Evolutionary conservation across 2,329 filamentous ascomycete species (phyloP).

Genomic region (Fusarium continuum): DNA sequence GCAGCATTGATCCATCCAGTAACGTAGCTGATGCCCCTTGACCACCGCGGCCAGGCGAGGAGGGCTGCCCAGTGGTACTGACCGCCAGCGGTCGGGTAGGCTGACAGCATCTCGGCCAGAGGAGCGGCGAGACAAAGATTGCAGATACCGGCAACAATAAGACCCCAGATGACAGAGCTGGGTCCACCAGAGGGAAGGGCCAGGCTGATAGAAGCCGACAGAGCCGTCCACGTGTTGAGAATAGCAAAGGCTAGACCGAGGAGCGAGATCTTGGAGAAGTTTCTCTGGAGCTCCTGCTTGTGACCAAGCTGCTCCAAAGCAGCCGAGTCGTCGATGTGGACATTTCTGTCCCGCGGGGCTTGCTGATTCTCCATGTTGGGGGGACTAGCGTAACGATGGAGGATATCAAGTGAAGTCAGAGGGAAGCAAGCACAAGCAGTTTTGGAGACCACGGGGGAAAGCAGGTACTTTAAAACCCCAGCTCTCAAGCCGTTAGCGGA

Average conservation of each 20-base stretch:
- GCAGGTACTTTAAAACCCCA: slow-evolving; percentile 14
- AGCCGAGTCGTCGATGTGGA: slow-evolving; percentile 47
- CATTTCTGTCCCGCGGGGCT: slow-evolving; percentile 26
- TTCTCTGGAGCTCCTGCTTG: slow-evolving; percentile 59
- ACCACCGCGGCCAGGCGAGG: slow-evolving; percentile 67
- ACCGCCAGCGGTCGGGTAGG: slow-evolving; percentile 67
- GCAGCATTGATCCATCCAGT: slow-evolving; percentile 78
- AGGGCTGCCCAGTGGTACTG: slow-evolving; percentile 79
- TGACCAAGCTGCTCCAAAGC: slow-evolving; percentile 57
- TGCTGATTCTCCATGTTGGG: slow-evolving; percentile 34
- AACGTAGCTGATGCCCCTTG: slow-evolving; percentile 71
- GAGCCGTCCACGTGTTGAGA: slow-evolving; percentile 61
- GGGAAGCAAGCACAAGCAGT: too few species aligned
- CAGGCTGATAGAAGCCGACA: slow-evolving; percentile 57
- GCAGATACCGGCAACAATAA: slow-evolving; percentile 69
- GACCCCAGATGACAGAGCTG: slow-evolving; percentile 77
- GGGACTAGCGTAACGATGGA: background rate
- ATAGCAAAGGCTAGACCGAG: slow-evolving; percentile 60
- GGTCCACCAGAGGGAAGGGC: slow-evolving; percentile 75
- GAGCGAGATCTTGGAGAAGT: slow-evolving; percentile 60
- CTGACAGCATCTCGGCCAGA: slow-evolving; percentile 75
- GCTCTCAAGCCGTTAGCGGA: slow-evolving; percentile 7
- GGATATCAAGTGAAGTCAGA: background rate
- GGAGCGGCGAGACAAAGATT: slow-evolving; percentile 75
- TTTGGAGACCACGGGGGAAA: background rate